These are phyloP conservation scores for Xylariaceae sp. DNA, from an alignment of 2,329 filamentous ascomycete genomes.

Conservation along the genomic window DNA sequence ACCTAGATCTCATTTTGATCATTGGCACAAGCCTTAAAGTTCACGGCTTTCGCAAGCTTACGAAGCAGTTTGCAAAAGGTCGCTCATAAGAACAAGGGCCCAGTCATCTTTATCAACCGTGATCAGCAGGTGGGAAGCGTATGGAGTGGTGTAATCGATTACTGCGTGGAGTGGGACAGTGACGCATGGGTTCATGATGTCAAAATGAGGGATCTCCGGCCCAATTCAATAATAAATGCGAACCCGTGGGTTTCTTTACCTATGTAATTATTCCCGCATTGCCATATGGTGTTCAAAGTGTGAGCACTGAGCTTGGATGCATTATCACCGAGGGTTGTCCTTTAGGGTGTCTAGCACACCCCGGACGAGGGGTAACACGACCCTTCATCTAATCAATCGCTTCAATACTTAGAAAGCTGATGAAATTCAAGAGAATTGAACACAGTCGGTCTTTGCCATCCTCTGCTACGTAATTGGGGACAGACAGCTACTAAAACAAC, in stretches of 20 bases:
- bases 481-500: constrained; percentile 3
- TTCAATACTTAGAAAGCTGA: no score
- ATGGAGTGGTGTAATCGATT: constrained; percentile 8
- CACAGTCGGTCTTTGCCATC: no score
- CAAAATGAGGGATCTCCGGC: background rate
- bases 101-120: constrained; percentile 6
- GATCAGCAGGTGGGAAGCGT: constrained; percentile 3
- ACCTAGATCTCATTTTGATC: background rate
- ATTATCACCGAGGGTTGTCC: no score
- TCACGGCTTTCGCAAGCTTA: background rate
- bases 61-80: background rate
- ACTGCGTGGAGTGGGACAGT: constrained; percentile 8
- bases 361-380: no score
- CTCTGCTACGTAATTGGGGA: no score
- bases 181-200: constrained; percentile 12
- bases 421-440: no score
- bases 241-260: no score
- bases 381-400: no score
- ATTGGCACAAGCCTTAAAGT: background rate
- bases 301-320: no score
- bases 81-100: background rate
- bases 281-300: no score
- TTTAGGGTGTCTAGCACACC: no score
- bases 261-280: no score
- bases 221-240: background rate